Base-by-base conservation (phyloP, 148 eudicot genomes). In the Bassia scoparia region DNA sequence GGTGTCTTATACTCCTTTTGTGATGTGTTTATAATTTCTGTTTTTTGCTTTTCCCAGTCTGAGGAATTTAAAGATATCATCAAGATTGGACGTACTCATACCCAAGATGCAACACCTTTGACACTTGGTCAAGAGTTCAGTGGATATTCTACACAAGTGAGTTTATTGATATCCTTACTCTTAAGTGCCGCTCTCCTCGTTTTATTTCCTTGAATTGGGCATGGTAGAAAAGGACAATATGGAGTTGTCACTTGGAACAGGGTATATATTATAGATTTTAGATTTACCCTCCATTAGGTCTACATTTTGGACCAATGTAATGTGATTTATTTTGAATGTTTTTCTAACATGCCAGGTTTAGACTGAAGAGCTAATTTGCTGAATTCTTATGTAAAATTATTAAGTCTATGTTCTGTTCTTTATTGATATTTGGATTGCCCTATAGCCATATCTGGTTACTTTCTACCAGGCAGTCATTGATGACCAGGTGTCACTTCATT, bases 41-140 rank as follows among this genome's bases (percentile, higher is more conserved):
- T 64, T 71, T 43, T 76, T 56, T 70, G 43, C 62, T 50, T 61
- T 76, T 48, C 23, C 67, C 24, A 93, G 98, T 82, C 92, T 33
- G 64, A 75, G 68, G 99, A 95, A 72, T 95, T 95, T 77, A 85
- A 88, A 60, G 97, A 91, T 80, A 95, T 95, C 29, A 87, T 91
- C 55, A 95, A 95, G 83, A 95, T 95, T 83, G 99, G 99, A 15
- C 97, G 97, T 53, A 91, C 97, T n/a, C 99, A 89, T 77, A 91
- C 97, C 66, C 99, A 95, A 84, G 99, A 95, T 81, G 99, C 99
- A 55, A 95, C 99, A 64, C 99, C 99, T 68, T 95, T 94, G 89
- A 94, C 98, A 37, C 96, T 94, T 83, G 98, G 98, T 77, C 97
- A 94, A 84, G 98, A 89, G 80, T 95, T 95, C 72, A 89, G 99